Evolutionary conservation across 202 grass and related monocot genomes (phyloP).

Genomic region (Eragrostis tef): DNA sequence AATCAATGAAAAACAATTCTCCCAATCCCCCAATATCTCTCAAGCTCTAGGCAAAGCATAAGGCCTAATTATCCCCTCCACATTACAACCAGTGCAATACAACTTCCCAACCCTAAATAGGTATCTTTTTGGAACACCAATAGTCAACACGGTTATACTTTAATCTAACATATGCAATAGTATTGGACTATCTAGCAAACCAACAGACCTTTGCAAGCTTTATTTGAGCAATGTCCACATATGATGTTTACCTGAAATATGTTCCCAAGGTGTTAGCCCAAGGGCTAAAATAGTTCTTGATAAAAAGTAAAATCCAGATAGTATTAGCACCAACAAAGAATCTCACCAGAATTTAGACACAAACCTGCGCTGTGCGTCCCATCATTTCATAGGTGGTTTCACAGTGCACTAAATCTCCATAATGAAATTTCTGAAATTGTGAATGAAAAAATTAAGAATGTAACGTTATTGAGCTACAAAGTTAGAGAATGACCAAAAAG

Average conservation of each 20-base stretch:
- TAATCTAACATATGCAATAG: background rate
- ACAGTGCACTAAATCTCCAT: constrained; percentile 82
- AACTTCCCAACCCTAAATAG: background rate
- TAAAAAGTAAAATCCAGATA: background rate
- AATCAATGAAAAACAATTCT: too few relatives aligned
- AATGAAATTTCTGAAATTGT: constrained; percentile 65
- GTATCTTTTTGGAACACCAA: background rate
- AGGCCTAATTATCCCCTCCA: too few relatives aligned
- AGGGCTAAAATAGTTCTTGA: constrained; percentile 16
- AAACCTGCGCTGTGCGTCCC: constrained; percentile 92
- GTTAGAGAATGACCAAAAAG: constrained; percentile 12
- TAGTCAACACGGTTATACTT: background rate
- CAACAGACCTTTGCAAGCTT: constrained; percentile 72
- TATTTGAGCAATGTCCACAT: constrained; percentile 76
- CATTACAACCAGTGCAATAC: background rate
- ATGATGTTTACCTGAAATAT: constrained; percentile 82
- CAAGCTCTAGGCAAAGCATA: too few relatives aligned
- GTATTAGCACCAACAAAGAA: constrained; percentile 22
- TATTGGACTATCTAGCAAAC: background rate
- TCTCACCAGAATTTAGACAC: constrained; percentile 37
- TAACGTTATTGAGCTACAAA: constrained; percentile 12
- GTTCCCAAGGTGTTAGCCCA: constrained; percentile 24
- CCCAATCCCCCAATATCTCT: too few relatives aligned
- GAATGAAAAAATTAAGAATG: constrained; percentile 26
- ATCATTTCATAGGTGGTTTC: constrained; percentile 73